These are phyloP conservation scores for Pythium monospermum DNA, from an alignment of 352 stramenopile genomes.

Conservation along the genomic window DNA sequence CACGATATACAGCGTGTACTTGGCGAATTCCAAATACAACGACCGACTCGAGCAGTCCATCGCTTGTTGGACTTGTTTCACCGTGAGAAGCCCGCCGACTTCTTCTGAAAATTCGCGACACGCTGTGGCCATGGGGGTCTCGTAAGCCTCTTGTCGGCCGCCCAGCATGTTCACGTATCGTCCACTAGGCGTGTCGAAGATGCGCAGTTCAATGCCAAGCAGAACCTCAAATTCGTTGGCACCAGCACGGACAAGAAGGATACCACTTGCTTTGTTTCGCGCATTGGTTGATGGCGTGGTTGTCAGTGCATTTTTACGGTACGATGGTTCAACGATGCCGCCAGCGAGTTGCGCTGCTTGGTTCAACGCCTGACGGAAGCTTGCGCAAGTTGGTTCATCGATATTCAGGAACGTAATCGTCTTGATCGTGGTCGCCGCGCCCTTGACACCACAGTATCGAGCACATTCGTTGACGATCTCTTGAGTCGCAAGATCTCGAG, in stretches of 20 bases:
- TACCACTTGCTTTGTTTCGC: not conserved
- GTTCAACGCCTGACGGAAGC: slow-evolving; percentile 21
- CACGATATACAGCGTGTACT: slow-evolving; percentile 10
- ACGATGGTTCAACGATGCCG: not conserved
- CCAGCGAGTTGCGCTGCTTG: not conserved
- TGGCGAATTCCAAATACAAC: not conserved
- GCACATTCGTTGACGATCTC: slow-evolving; percentile 37
- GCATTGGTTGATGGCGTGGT: not conserved
- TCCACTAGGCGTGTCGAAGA: not conserved
- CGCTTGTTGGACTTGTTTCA: not conserved
- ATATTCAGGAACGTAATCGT: slow-evolving; percentile 35
- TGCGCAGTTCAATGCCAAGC: not conserved
- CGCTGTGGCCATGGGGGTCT: not conserved
- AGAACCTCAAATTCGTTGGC: slow-evolving; percentile 5
- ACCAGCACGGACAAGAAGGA: not conserved
- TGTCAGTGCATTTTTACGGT: not conserved
- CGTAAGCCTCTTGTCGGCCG: not conserved
- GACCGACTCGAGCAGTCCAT: not conserved
- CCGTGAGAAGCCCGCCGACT: slow-evolving; percentile 6
- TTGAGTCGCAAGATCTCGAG: slow-evolving; percentile 25
- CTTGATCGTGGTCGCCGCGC: slow-evolving; percentile 4
- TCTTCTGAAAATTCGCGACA: slow-evolving; percentile 9
- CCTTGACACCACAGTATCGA: slow-evolving; percentile 21
- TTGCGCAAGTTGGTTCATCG: slow-evolving; percentile 26
- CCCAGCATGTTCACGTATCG: not conserved